phyloP scores from a whole-genome alignment of 495 filamentous ascomycete genomes.

The Podospora anserina region DNA sequence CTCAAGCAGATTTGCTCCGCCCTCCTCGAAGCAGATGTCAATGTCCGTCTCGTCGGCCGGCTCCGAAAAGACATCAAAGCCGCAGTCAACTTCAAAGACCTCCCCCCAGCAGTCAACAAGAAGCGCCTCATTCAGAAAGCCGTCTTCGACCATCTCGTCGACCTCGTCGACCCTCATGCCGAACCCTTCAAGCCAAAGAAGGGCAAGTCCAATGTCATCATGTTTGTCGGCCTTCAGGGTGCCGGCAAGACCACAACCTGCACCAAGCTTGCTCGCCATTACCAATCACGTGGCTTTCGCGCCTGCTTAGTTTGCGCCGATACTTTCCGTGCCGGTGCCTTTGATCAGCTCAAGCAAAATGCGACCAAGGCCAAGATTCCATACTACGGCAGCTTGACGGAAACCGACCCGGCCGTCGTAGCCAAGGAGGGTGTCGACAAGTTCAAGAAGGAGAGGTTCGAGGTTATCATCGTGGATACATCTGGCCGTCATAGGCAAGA shows the following conservation, averaged over 20 bases:
- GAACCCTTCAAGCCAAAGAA: conserved; percentile 97
- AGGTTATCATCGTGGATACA: conserved; percentile 98
- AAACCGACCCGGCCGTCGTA: conserved; percentile 92
- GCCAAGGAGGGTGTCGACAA: conserved; percentile 93
- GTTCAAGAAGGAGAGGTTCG: conserved; percentile 98
- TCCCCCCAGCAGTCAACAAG: conserved; percentile 88
- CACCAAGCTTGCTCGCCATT: conserved; percentile 94
- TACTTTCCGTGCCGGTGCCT: conserved; percentile 96
- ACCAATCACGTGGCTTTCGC: conserved; percentile 91
- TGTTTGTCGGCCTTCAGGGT: conserved; percentile 98
- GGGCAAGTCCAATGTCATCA: conserved; percentile 92
- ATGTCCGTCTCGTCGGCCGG: conserved; percentile 85
- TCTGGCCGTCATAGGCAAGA: conserved; percentile 92
- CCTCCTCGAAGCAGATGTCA: conserved; percentile 92
- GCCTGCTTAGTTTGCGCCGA: conserved; percentile 95
- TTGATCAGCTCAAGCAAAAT: conserved; percentile 98
- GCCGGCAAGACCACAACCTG: conserved; percentile 97
- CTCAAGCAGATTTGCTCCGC: conserved; percentile 94
- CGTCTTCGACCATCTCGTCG: conserved; percentile 95
- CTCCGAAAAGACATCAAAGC: conserved; percentile 90
- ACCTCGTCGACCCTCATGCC: conserved; percentile 91
- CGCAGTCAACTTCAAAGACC: conserved; percentile 88
- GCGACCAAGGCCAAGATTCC: conserved; percentile 98
- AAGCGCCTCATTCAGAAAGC: conserved; percentile 97
- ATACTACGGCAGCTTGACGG: conserved; percentile 93